These are phyloP conservation scores for Berkeleyomyces rouxiae DNA, from an alignment of 2,329 filamentous ascomycete species.

Conservation along the genomic window DNA sequence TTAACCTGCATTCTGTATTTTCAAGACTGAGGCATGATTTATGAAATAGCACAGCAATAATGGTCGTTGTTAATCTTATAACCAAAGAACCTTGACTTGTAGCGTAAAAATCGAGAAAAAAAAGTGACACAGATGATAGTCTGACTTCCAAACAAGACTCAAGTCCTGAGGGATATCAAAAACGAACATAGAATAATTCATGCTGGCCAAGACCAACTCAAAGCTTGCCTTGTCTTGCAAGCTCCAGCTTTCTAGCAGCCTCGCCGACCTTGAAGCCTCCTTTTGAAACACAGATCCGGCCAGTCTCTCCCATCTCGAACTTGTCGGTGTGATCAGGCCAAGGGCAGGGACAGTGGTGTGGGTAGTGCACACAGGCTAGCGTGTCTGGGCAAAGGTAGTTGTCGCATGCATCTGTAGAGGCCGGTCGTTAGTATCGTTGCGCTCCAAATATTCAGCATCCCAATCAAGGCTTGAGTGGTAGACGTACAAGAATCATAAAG, in stretches of 20 bases:
- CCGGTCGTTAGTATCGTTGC: background rate
- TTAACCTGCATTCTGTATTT: conserved; percentile 5
- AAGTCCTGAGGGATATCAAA: background rate
- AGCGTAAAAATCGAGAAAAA: background rate
- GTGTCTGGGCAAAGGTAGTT: conserved; percentile 93
- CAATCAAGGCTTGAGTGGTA: background rate
- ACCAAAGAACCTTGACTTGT: background rate
- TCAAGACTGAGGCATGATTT: background rate
- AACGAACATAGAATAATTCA: background rate
- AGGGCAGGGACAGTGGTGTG: conserved; percentile 90
- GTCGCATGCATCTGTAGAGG: conserved; percentile 54
- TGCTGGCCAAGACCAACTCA: conserved; percentile 21
- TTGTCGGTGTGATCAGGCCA: conserved; percentile 65
- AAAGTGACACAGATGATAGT: background rate
- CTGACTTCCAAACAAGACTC: background rate
- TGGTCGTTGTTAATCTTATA: background rate
- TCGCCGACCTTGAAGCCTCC: conserved; percentile 59
- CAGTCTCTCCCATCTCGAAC: conserved; percentile 55
- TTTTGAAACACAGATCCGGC: conserved; percentile 56
- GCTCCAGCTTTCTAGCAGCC: conserved; percentile 57
- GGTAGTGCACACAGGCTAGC: conserved; percentile 85
- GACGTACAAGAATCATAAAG: conserved; percentile 49
- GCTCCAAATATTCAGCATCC: background rate
- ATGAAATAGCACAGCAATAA: background rate
- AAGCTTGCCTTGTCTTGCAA: conserved; percentile 63